Evolutionary conservation across 805 yeast species (phyloP).

Genomic region (Candida arabinofermentans): DNA sequence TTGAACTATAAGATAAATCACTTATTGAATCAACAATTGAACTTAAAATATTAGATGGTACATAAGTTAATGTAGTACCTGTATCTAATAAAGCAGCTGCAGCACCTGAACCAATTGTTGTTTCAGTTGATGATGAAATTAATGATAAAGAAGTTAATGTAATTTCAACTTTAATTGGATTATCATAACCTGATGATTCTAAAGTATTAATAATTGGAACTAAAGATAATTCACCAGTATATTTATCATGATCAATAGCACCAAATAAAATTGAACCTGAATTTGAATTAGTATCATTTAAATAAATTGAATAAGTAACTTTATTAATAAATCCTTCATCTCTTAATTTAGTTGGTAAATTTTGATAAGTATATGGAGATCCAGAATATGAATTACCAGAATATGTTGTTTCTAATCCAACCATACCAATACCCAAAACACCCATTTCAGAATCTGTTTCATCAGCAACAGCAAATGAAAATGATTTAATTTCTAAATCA

Average conservation of each 20-base stretch:
- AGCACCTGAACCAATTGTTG: constrained; percentile 23
- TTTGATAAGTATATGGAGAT: constrained; percentile 46
- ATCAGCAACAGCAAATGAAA: constrained; percentile 75
- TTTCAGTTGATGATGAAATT: constrained; percentile 15
- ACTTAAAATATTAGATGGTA: constrained; percentile 34
- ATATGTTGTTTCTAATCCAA: constrained; percentile 63
- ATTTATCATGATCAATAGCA: constrained; percentile 64
- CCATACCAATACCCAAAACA: constrained; percentile 70
- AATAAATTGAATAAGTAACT: constrained; percentile 58
- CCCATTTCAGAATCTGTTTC: constrained; percentile 61
- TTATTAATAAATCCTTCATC: constrained; percentile 52
- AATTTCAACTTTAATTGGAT: constrained; percentile 46
- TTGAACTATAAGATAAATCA: constrained; percentile 38
- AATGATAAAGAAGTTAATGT: constrained; percentile 39
- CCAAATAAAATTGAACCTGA: constrained; percentile 66
- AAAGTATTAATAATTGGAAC: constrained; percentile 49
- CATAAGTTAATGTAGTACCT: constrained; percentile 50
- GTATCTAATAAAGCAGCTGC: constrained; percentile 49
- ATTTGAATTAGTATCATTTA: constrained; percentile 39
- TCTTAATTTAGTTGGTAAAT: constrained; percentile 62
- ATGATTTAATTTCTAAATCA: constrained; percentile 40
- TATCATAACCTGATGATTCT: constrained; percentile 27
- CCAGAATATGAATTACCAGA: constrained; percentile 20
- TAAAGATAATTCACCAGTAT: constrained; percentile 45
- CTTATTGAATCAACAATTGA: constrained; percentile 26